Base-by-base conservation (phyloP, 163 green algal genomes). In the Smithsoniella earleae region DNA sequence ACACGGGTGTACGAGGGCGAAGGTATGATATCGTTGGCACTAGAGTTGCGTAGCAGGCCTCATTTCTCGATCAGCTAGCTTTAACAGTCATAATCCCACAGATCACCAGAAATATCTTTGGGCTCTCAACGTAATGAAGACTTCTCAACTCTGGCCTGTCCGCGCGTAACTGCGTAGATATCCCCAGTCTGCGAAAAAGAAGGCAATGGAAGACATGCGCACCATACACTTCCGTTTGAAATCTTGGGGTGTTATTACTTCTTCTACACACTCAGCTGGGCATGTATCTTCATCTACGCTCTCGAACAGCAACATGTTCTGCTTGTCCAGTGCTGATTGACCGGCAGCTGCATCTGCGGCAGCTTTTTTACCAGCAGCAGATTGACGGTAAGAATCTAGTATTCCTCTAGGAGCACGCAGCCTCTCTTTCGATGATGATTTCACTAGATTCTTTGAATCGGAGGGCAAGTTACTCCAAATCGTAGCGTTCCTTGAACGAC, bases 201-300 rank as follows among this genome's bases (percentile, higher is more conserved):
- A 27, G 16, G 43, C 43, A 54, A 54, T 27, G 49, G 49, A 10
- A 30, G 22, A 69, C 25, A 43, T 65, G 20, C 52, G 16, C 58
- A 69, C 58, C 58, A 45, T 18, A 36, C 58, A 69, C 27, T 43
- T 40, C 25, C 22, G 3, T 31, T 69, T 69, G 58, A 69, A 69
- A n/a, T 69, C n/a, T 43, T 5, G n/a, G 5, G 58, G 27, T 5
- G 58, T 40, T n/a, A 13, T 45, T 38, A 69, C 25, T 31, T 69
- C 58, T 34, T n/a, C 34, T 13, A 69, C 58, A 69, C 58, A 69
- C 25, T 69, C 58, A 43, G 58, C 58, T 22, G 58, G 58, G 25
- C 58, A 69, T 33, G 58, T 40, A 38, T 69, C 58, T 34, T 69
- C 58, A 69, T 69, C 58, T 43, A 34, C 58, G 27, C 58, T 69